phyloP scores from a whole-genome alignment of 208 protist species.

The Porcisia deanei region DNA sequence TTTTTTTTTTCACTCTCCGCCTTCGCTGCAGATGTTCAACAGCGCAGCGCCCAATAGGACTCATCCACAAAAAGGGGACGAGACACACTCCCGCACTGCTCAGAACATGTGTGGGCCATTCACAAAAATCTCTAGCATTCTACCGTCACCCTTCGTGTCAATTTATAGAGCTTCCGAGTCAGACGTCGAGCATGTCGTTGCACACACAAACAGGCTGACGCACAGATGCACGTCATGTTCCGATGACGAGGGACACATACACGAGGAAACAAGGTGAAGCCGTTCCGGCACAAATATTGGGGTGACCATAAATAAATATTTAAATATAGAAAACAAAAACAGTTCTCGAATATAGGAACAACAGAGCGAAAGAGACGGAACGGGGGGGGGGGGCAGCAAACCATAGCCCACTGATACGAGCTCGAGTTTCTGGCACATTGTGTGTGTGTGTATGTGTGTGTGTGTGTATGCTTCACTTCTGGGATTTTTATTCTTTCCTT shows the following conservation, averaged over 20 bases:
- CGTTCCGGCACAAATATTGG: too few relatives aligned
- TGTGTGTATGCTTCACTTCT: conserved; percentile 3
- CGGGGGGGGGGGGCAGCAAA: too few relatives aligned
- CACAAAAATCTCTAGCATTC: background rate
- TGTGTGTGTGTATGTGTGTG: conserved; percentile 10
- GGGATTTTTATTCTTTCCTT: too few relatives aligned
- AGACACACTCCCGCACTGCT: background rate
- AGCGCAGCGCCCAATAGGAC: background rate
- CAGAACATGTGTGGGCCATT: background rate
- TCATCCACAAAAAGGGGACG: background rate
- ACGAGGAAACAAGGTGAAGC: background rate
- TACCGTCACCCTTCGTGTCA: background rate
- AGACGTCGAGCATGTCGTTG: background rate
- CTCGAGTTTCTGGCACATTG: background rate
- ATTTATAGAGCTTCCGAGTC: background rate
- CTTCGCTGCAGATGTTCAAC: background rate
- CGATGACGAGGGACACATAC: background rate
- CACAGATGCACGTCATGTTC: conserved; percentile 4
- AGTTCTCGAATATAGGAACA: too few relatives aligned
- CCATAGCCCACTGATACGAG: too few relatives aligned
- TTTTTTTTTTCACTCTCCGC: background rate
- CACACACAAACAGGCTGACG: conserved; percentile 2
- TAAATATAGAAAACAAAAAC: too few relatives aligned
- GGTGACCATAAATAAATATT: too few relatives aligned
- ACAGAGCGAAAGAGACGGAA: too few relatives aligned